Evolutionary conservation across 306 rosid species (phyloP).

Genomic region (Vicia faba): DNA sequence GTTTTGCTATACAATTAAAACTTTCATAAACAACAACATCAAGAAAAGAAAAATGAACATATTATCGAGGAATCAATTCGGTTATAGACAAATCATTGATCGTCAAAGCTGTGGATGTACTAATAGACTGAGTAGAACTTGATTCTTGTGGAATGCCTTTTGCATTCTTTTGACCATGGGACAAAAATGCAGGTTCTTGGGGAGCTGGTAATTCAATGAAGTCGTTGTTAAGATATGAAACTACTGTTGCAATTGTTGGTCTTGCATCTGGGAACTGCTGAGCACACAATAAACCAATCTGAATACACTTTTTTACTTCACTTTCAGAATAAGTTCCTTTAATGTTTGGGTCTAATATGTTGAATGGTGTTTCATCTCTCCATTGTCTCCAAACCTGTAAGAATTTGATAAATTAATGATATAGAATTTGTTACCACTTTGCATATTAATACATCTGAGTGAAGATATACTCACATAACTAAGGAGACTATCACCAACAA

Average conservation of each 20-base stretch:
- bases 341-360: constrained; percentile 2
- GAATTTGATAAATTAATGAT: neutral
- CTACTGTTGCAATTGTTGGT: constrained; percentile 11
- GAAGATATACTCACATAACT: constrained; percentile 1
- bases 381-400: constrained; percentile 27
- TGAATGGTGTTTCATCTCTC: neutral
- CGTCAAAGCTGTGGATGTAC: neutral
- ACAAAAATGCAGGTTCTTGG: neutral
- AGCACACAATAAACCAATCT: constrained; percentile 25
- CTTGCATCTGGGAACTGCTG: constrained; percentile 13
- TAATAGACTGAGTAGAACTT: constrained; percentile 13
- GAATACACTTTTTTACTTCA: constrained; percentile 16
- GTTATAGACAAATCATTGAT: neutral
- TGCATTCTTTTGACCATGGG: neutral
- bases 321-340: neutral
- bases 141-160: constrained; percentile 12
- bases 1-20: neutral
- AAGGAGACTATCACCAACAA: neutral
- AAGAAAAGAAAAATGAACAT: neutral
- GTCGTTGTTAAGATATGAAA: constrained; percentile 19
- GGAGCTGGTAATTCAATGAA: neutral
- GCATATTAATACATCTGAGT: neutral
- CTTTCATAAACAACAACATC: neutral
- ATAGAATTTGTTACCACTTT: neutral
- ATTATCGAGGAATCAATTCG: constrained; percentile 4